Base-by-base conservation (phyloP, 768 basidiomycete species). In the Phlegmacium glaucopus region DNA sequence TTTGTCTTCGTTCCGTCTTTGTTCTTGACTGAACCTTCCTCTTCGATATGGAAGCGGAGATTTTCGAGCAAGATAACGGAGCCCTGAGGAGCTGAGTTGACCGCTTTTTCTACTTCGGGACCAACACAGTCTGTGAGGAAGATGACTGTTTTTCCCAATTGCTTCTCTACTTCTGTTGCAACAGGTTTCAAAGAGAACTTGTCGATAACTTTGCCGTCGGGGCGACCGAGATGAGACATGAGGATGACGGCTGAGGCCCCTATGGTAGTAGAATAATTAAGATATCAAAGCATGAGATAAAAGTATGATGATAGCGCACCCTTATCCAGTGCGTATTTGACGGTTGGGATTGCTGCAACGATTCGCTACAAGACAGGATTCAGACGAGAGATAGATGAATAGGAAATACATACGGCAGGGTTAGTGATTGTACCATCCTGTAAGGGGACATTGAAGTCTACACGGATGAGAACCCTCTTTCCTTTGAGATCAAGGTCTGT, bases 161-260 rank as follows among this genome's bases (percentile, higher is more conserved):
- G 85, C 57, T 78, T 79, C 60, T 87, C 80, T 27, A 96, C 77
- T 66, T 94, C 90, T 48, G 68, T 67, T 38, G 94, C 82, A 54
- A 98, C 85, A 35, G 92, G 91, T 65, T 80, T 85, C 49, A 99
- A 82, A 6, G 93, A 91, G 76, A 90, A 95, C 62, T 97, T 97
- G 42, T 76, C 75, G 61, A 85, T 85, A 46, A 83, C 82, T 59
- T 90, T 88, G 58, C 95, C 95, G 68, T 98, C 93, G 9, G 95
- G 95, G 54, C 95, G 90, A 17, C 95, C 96, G 47, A 99, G 82
- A 68, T 99, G 95, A 61, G 95, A 97, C 94, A 97, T 96, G 62
- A 98, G 82, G 56, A 91, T 80, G 62, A 97, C 86, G 48, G 79
- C 76, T 48, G 82, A 77, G 50, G 94, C 92, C 47, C 82, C 90